Conservation (phyloP, 2,329 filamentous ascomycete species). For the Botrytis medusae region DNA sequence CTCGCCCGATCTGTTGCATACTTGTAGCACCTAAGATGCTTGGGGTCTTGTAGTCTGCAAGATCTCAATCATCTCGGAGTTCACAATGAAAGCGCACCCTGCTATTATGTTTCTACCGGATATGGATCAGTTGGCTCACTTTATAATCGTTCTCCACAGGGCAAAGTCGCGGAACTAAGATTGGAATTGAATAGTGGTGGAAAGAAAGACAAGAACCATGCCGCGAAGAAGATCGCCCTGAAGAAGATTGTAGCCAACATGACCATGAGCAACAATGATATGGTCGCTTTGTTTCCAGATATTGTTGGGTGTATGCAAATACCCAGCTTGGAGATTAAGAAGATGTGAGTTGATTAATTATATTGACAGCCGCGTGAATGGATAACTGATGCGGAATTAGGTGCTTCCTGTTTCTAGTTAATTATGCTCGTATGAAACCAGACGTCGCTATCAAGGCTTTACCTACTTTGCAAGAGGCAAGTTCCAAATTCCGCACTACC, state of each 20-base stretch:
- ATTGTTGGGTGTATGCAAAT: slow-evolving; percentile 95
- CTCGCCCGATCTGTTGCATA: slow-evolving; percentile 19
- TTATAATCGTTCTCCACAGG: slow-evolving; percentile 61
- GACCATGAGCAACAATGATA: slow-evolving; percentile 99
- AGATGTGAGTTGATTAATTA: slow-evolving; percentile 68
- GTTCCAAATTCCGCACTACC: slow-evolving; percentile 31
- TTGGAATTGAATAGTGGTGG: slow-evolving; percentile 89
- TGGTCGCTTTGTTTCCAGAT: slow-evolving; percentile 95
- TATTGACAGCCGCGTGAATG: neutral
- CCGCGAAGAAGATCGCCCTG: slow-evolving; percentile 92
- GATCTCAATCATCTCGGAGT: slow-evolving; percentile 2
- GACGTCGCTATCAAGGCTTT: slow-evolving; percentile 93
- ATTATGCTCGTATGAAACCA: slow-evolving; percentile 92
- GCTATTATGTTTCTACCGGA: slow-evolving; percentile 36
- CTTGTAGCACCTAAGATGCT: slow-evolving; percentile 17
- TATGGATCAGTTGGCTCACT: slow-evolving; percentile 35
- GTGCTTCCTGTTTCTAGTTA: slow-evolving; percentile 97
- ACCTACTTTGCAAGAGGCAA: slow-evolving; percentile 77
- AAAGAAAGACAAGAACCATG: slow-evolving; percentile 97
- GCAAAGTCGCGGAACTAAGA: slow-evolving; percentile 97
- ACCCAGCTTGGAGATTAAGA: slow-evolving; percentile 95
- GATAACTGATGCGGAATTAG: slow-evolving; percentile 47
- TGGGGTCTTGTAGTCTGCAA: neutral
- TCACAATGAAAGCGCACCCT: slow-evolving; percentile 19
- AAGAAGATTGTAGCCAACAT: slow-evolving; percentile 99